Percentiles rank a stretch among this genome's conserved stretches.
These are phyloP conservation scores for Diaporthe longicolla DNA, from an alignment of 2,329 filamentous ascomycete species.

Conservation along the genomic window DNA sequence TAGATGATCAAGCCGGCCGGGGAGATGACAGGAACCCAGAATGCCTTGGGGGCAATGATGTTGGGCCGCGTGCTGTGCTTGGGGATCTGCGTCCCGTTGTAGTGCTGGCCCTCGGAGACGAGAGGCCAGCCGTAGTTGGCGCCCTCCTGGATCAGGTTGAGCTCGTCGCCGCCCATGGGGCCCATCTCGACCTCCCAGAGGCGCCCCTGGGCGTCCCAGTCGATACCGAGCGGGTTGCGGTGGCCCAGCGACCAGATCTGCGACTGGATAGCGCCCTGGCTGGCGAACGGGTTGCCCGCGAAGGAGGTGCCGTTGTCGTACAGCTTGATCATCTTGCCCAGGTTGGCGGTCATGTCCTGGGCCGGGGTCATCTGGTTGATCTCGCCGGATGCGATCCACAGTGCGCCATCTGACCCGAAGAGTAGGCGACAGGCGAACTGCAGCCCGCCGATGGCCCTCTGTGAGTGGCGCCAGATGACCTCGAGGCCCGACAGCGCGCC, in stretches of 20 bases:
- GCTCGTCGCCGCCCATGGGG: slow-evolving; percentile 53
- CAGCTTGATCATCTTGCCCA: slow-evolving; percentile 53
- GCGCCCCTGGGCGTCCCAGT: slow-evolving; percentile 52
- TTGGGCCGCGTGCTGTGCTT: slow-evolving; percentile 51
- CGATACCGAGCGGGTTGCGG: slow-evolving; percentile 54
- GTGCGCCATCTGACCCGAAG: slow-evolving; percentile 49
- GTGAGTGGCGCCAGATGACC: slow-evolving; percentile 53
- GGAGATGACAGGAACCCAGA: slow-evolving; percentile 54
- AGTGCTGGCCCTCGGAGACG: slow-evolving; percentile 52
- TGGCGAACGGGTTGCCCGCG: slow-evolving; percentile 52
- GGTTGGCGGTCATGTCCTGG: slow-evolving; percentile 51
- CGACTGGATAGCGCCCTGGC: slow-evolving; percentile 48
- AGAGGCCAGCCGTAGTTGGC: slow-evolving; percentile 54
- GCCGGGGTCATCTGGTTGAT: slow-evolving; percentile 51
- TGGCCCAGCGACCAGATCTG: slow-evolving; percentile 52
- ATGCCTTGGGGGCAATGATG: slow-evolving; percentile 50
- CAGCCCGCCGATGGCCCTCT: slow-evolving; percentile 48
- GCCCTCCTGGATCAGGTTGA: slow-evolving; percentile 53
- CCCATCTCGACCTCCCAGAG: slow-evolving; percentile 55
- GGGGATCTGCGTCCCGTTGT: slow-evolving; percentile 51
- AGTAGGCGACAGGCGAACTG: slow-evolving; percentile 52
- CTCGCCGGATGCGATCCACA: slow-evolving; percentile 54
- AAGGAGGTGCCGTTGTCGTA: slow-evolving; percentile 52
- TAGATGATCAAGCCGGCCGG: slow-evolving; percentile 53
- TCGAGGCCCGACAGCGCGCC: slow-evolving; percentile 49